Base-by-base conservation (phyloP, 805 yeast genomes). In the Starmerella floricola region DNA sequence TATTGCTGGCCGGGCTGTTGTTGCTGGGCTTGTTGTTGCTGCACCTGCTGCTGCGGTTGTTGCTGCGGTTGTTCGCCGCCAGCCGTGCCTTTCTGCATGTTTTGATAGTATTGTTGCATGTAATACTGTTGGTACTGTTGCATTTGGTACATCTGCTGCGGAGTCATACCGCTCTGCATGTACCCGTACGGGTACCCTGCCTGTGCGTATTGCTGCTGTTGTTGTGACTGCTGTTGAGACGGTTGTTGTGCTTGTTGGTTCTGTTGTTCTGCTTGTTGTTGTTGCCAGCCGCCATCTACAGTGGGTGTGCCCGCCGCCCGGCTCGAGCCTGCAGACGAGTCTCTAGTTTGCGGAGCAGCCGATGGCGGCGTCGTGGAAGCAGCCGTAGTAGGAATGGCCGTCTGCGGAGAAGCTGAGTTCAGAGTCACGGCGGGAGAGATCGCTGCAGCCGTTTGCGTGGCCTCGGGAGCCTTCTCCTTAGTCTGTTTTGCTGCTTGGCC, bases 51-150 rank as follows among this genome's bases (percentile, higher is more conserved):
- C 21, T 31, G 34, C 15, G 23, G 36, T 30, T 34, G 36, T 8
- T 23, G 27, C 27, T 26, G 34, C 3, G n/a, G 15, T 19, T 40
- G 44, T 16, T 40, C 38, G 19, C 19, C 38, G 17, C 24, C 36
- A 6, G 15, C 30, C n/a, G 30, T 12, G 30, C 15, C 12, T 24
- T 41, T n/a, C 32, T 17, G 31, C 21, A 18, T 31, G 16, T 24
- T 30, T 42, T 49, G 50, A 36, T 49, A 49, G 43, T 48, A 46
- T 36, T 44, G 26, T 23, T 23, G 44, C 47, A 39, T 39, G 34
- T 30, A 36, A 30, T 44, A 39, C 34, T 39, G 47, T 30, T 37
- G 40, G 26, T 39, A 39, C 41, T 41, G 44, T 8, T 24, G 11
- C 26, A 10, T 20, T 31, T 35, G 40, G 32, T 41, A 41, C 15